A percentile compares a stretch with the other conserved stretches of the same genome.
These are phyloP conservation scores for Exophiala sp. DNA, from an alignment of 2,329 filamentous ascomycete genomes.

Conservation along the genomic window DNA sequence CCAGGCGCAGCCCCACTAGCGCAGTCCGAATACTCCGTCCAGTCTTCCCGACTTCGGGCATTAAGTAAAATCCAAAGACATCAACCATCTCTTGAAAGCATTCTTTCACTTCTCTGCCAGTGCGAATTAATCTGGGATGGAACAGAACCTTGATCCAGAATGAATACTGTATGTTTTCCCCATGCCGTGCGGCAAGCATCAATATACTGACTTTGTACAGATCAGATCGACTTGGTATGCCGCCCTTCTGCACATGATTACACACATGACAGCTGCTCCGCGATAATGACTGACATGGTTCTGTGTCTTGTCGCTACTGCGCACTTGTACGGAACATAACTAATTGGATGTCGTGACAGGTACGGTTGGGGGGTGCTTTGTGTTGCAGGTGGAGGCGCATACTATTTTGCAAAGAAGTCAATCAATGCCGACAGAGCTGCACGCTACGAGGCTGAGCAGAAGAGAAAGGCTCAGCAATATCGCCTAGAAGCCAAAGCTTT, in stretches of 20 bases:
- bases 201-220: slow-evolving; percentile 32
- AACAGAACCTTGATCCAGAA: slow-evolving; percentile 27
- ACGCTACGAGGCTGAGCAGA: slow-evolving; percentile 65
- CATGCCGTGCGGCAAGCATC: not conserved
- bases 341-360: slow-evolving; percentile 46
- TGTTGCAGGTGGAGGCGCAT: slow-evolving; percentile 79
- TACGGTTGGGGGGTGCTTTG: slow-evolving; percentile 88
- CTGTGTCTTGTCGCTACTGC: not conserved
- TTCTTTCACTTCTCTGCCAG: not conserved
- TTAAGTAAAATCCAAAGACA: too few species aligned
- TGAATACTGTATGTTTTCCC: slow-evolving; percentile 49
- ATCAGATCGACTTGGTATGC: slow-evolving; percentile 55
- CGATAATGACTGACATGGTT: not conserved
- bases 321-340: not conserved
- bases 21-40: too few species aligned
- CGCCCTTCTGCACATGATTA: slow-evolving; percentile 1
- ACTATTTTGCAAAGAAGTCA: slow-evolving; percentile 89
- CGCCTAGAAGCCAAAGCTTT: slow-evolving; percentile 33
- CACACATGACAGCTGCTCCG: not conserved
- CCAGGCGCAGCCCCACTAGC: not conserved
- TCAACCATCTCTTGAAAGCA: not conserved
- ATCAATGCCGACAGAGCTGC: slow-evolving; percentile 84
- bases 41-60: not conserved
- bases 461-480: slow-evolving; percentile 43
- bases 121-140: not conserved